Evolutionary conservation across 2,329 filamentous ascomycete species (phyloP).

Genomic region (Microdochium nivale): DNA sequence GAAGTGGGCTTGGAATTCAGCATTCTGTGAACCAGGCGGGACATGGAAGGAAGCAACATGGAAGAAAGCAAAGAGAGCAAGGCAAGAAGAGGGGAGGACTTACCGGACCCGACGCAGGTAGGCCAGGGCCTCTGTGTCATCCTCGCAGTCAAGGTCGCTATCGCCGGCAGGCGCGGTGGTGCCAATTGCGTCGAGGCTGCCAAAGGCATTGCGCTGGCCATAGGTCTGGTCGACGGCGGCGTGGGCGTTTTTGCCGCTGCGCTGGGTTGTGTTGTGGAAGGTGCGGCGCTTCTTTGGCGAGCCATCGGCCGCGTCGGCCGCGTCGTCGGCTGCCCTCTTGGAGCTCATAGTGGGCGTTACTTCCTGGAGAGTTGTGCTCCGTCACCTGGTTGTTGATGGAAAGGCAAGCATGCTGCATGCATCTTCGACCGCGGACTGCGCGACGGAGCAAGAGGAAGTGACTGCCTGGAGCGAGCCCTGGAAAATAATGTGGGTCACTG

Average conservation of each 20-base stretch:
- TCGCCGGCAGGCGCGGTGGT: slow-evolving; percentile 23
- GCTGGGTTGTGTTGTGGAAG: slow-evolving; percentile 2
- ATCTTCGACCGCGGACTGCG: too few species aligned
- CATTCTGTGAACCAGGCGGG: slow-evolving; percentile 4
- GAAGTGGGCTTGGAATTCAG: slow-evolving; percentile 13
- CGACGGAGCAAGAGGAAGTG: too few species aligned
- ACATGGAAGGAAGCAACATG: too few species aligned
- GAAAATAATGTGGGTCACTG: too few species aligned
- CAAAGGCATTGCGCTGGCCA: slow-evolving; percentile 51
- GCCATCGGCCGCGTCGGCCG: slow-evolving; percentile 7
- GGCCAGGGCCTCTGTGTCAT: slow-evolving; percentile 45
- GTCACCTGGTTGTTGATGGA: neutral
- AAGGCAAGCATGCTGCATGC: too few species aligned
- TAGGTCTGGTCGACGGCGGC: slow-evolving; percentile 37
- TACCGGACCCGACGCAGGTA: slow-evolving; percentile 54
- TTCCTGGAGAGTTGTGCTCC: neutral
- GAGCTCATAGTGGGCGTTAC: slow-evolving; percentile 7
- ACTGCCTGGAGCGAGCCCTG: too few species aligned
- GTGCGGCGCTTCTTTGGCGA: slow-evolving; percentile 11
- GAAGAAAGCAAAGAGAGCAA: slow-evolving; percentile 1
- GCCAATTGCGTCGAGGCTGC: slow-evolving; percentile 34
- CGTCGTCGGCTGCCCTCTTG: slow-evolving; percentile 15
- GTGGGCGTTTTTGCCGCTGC: slow-evolving; percentile 4
- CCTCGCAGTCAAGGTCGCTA: slow-evolving; percentile 45
- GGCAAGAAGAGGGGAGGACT: slow-evolving; percentile 16